phyloP scores from a whole-genome alignment of 768 basidiomycete species.

The Pilatotrama ljubarskyi region DNA sequence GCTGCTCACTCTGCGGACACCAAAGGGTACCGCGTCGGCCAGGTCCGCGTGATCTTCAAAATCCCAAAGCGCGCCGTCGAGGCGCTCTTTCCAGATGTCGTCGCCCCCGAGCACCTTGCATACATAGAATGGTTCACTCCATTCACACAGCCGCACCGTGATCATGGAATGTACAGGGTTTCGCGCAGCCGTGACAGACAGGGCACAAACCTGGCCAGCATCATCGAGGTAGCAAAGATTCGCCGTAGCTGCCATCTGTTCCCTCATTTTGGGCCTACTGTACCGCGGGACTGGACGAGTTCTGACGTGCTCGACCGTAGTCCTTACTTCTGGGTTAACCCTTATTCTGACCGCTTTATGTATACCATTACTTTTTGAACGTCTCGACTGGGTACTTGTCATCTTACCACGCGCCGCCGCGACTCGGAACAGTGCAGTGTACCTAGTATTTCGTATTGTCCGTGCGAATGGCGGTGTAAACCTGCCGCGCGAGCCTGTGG shows the following conservation, averaged over 20 bases:
- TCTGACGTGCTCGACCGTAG: neutral
- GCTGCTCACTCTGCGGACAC: neutral
- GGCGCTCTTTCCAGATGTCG: neutral
- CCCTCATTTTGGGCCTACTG: neutral
- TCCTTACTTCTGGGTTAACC: neutral
- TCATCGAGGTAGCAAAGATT: conserved; percentile 30
- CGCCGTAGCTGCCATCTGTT: conserved; percentile 29
- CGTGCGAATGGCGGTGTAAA: too few relatives aligned
- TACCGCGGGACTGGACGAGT: neutral
- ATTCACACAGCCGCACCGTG: conserved; percentile 21
- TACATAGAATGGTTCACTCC: conserved; percentile 35
- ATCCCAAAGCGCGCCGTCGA: conserved; percentile 8
- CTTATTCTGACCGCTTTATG: neutral
- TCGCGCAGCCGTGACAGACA: neutral
- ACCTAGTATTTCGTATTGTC: too few relatives aligned
- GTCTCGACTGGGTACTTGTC: too few relatives aligned
- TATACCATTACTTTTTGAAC: too few relatives aligned
- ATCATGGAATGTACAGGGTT: conserved; percentile 32
- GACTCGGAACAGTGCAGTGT: too few relatives aligned
- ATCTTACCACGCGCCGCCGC: too few relatives aligned
- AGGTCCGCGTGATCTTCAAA: conserved; percentile 28
- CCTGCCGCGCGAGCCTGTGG: too few relatives aligned
- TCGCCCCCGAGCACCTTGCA: conserved; percentile 25
- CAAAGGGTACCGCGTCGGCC: conserved; percentile 30
- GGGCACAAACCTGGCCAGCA: conserved; percentile 18